Conservation (phyloP, 768 basidiomycete species). For the Cyclocybe cylindracea region DNA sequence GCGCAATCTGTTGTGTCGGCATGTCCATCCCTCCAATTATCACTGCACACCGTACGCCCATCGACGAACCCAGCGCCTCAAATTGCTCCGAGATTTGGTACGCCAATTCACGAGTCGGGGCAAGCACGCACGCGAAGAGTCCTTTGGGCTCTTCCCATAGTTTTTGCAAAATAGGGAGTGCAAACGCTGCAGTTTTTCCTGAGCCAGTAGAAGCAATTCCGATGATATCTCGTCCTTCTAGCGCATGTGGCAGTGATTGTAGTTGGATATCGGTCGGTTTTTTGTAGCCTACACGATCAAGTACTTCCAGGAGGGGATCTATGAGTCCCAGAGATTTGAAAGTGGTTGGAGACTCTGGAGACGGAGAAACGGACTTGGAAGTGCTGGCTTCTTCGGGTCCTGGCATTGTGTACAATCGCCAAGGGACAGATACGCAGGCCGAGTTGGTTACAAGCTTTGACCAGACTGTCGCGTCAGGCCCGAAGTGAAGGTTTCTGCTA, state of each 20-base stretch:
- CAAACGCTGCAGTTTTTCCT: conserved; percentile 98
- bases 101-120: conserved; percentile 97
- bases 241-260: conserved; percentile 81
- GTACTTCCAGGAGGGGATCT: conserved; percentile 83
- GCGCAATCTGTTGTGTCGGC: conserved; percentile 86
- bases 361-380: conserved; percentile 23
- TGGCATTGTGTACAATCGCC: conserved; percentile 44
- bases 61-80: conserved; percentile 85
- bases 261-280: conserved; percentile 90
- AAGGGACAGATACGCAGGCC: too few relatives aligned
- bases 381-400: conserved; percentile 61
- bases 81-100: conserved; percentile 99
- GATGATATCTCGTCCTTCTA: conserved; percentile 93
- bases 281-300: conserved; percentile 79
- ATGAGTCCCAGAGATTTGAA: conserved; percentile 90
- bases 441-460: too few relatives aligned
- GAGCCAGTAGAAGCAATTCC: conserved; percentile 98
- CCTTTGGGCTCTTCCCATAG: conserved; percentile 95
- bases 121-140: conserved; percentile 90
- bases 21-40: conserved; percentile 96
- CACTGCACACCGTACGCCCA: conserved; percentile 89
- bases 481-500: too few relatives aligned
- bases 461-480: too few relatives aligned
- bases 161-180: conserved; percentile 92
- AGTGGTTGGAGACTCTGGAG: conserved; percentile 36